Base-by-base conservation (phyloP, 1,284 basidiomycete genomes). In the Pyrrhoderma lamaoense region DNA sequence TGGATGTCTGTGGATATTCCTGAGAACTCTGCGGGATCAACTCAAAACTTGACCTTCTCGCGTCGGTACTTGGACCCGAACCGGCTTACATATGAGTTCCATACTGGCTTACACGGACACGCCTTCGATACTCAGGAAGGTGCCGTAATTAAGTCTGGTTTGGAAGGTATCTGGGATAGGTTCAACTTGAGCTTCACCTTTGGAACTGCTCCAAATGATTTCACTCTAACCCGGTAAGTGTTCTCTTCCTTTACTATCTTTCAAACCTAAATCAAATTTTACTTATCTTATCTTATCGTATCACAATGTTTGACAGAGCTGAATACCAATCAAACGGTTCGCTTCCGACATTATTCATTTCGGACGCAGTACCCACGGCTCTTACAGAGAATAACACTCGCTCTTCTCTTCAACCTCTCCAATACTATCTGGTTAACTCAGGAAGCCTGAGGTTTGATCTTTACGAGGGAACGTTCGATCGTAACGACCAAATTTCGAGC, bases 391-490 rank as follows among this genome's bases (percentile, higher is more conserved):
- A 84, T 67, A 85, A 84, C 60, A 70, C 76, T 7, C 75, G 82
- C 35, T 71, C 76, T 2, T 81, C 77, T 57, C 66, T 89, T 54
- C 52, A 47, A 11, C 27, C 47, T 18, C 51, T 53, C 8, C 27
- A 31, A 11, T 40, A 40, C 38, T 79, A 89, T 63, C 77, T 92
- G 55, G 72, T 74, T 47, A 85, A 90, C 65, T 79, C 84, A 1
- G 89, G 84, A 14, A 81, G 73, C n/a, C 74, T 84, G 60, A 78
- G 89, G 44, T 91, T 84, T 67, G 82, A 89, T 59, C 64, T 93
- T 40, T 79, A 77, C 61, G 56, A 70, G 1, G 89, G 88, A 1
- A 57, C 77, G 2, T 91, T 91, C 67, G 84, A 82, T 42, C 79
- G 79, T 61, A 89, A 91, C 64, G 88, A 91, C 64, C 80, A 89